These are phyloP conservation scores for Oryza glaberrima DNA, from an alignment of 176 grass and related monocot genomes.

Conservation along the genomic window DNA sequence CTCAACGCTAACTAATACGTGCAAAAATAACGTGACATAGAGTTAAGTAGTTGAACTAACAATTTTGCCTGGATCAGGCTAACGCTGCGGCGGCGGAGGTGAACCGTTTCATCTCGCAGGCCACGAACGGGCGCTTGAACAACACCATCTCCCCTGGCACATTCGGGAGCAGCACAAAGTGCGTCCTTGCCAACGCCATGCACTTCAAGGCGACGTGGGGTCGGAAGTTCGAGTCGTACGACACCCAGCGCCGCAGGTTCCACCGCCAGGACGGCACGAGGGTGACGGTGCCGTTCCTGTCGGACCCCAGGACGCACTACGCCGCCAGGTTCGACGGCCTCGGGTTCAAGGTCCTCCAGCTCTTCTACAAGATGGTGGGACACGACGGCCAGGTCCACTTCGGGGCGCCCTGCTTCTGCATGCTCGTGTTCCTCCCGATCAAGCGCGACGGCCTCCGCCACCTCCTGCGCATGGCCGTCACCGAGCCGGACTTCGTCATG, in stretches of 20 bases:
- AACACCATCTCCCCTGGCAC: not conserved
- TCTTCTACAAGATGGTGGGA: constrained; percentile 39
- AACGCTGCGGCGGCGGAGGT: not conserved
- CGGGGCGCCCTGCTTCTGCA: constrained; percentile 23
- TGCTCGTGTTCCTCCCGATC: constrained; percentile 42
- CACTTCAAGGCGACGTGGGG: constrained; percentile 50
- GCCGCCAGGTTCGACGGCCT: constrained; percentile 23
- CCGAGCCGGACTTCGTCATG: constrained; percentile 33
- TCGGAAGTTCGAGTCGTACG: constrained; percentile 13
- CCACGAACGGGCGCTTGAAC: not conserved
- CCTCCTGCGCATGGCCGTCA: constrained; percentile 32
- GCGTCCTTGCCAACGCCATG: constrained; percentile 37
- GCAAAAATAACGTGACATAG: not conserved
- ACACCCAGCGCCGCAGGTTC: not conserved
- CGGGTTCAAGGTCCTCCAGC: constrained; percentile 37
- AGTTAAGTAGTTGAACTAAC: not conserved
- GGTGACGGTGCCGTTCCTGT: constrained; percentile 32
- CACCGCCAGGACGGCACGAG: not conserved
- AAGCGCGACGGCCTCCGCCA: not conserved
- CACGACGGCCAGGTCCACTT: constrained; percentile 1
- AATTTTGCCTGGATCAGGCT: not conserved
- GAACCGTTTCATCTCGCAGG: constrained; percentile 8
- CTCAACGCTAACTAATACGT: not conserved
- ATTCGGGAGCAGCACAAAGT: not conserved
- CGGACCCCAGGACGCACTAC: not conserved